These are phyloP conservation scores for Aspergillus caelatus DNA, from an alignment of 2,329 filamentous ascomycete species.

Conservation along the genomic window DNA sequence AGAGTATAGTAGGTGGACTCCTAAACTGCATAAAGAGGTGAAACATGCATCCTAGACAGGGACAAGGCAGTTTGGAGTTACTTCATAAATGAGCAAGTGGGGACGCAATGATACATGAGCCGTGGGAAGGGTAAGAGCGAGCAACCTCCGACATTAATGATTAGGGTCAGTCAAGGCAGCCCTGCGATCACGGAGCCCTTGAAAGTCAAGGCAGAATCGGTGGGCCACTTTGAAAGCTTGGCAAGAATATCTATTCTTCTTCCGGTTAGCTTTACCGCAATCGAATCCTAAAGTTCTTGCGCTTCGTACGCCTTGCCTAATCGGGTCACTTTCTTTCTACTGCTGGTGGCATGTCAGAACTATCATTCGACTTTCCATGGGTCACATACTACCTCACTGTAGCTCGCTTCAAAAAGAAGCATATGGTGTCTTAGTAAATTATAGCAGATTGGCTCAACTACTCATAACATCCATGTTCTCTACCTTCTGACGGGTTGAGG, in stretches of 20 bases:
- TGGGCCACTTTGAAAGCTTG: neutral
- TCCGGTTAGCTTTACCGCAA: neutral
- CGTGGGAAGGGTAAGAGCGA: neutral
- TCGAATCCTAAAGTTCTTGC: no score
- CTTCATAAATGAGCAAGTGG: neutral
- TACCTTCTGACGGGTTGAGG: neutral
- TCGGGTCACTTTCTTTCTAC: neutral
- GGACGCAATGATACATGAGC: neutral
- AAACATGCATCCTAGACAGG: neutral
- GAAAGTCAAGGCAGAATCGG: neutral
- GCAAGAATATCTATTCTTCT: neutral
- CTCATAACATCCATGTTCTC: no score
- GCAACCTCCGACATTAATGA: neutral
- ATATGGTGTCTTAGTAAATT: neutral
- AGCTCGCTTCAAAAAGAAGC: neutral
- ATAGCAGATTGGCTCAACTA: neutral
- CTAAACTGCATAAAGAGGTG: neutral
- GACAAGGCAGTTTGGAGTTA: neutral
- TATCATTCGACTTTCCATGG: neutral
- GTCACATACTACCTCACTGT: neutral
- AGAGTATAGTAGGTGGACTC: neutral
- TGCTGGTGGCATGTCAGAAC: no score
- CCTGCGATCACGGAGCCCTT: neutral
- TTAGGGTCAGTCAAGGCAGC: neutral
- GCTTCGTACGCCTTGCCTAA: neutral